A percentile compares a stretch with the other conserved stretches of the same genome.
Conservation (phyloP, 768 basidiomycete species). For the Termitomyces bulborhizus region DNA sequence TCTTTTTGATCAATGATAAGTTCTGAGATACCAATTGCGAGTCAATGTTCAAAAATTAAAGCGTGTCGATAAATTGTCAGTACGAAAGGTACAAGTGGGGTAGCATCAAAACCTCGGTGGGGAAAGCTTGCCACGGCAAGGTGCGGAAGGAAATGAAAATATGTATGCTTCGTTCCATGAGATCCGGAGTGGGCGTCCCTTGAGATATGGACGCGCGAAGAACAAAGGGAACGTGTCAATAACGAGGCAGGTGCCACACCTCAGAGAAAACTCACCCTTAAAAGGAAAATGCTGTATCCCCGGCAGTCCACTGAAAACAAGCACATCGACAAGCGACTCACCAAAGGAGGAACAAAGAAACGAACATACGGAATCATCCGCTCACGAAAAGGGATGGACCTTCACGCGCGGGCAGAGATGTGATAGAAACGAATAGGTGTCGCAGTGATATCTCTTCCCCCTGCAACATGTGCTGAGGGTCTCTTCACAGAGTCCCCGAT, state of each 20-base stretch:
- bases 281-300: too few relatives aligned
- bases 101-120: not conserved
- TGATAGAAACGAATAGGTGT: not conserved
- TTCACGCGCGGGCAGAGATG: too few relatives aligned
- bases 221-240: too few relatives aligned
- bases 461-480: not conserved
- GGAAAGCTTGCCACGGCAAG: not conserved
- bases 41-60: not conserved
- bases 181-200: not conserved
- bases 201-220: too few relatives aligned
- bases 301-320: too few relatives aligned
- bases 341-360: too few relatives aligned
- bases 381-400: not conserved
- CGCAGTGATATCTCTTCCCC: not conserved
- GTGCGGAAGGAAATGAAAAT: not conserved
- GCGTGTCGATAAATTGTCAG: not conserved
- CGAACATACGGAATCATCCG: too few relatives aligned
- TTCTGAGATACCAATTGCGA: too few relatives aligned
- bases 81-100: not conserved
- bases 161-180: not conserved
- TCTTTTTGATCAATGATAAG: too few relatives aligned
- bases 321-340: too few relatives aligned
- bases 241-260: too few relatives aligned
- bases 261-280: too few relatives aligned
- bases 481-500: not conserved